Evolutionary conservation across 2,329 filamentous ascomycete genomes (phyloP), one percentile per base, ranked within the genome.

Genomic region (Colletotrichum salicis): DNA sequence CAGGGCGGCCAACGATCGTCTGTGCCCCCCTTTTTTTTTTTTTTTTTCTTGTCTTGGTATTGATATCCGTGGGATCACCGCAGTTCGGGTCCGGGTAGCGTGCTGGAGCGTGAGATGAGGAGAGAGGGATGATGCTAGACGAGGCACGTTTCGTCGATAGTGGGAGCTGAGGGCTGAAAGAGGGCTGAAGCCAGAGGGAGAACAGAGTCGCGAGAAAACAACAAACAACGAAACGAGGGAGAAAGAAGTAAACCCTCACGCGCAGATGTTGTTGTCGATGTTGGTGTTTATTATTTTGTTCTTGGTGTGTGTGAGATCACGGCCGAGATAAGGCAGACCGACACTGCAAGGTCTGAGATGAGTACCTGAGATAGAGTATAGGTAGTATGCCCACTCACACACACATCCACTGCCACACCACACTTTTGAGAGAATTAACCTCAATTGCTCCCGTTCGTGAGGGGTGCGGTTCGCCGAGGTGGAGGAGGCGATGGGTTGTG

Each of bases 141-240:
- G n/a, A 68, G 51, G 59, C 59, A 58, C 66, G 66, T 68, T 55
- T 58, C 66, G 66, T 68, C 66, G 22, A 68, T 68, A 68, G 66
- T 67, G 51, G 63, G 27, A 13, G 58, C 33, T 51, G 59, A 62
- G 58, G 35, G 41, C n/a, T 51, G 33, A 15, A 15, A 10, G 37
- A 52, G 6, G 15, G 51, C 4, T 15, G 29, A 29, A 29, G 33
- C 5, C 31, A 15, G 35, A 31, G 27, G 24, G 60, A 35, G 29
- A 31, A 29, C 37, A 35, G 22, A 35, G 41, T 48, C 48, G 13
- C 6, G 62, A 13, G 3, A 12, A 37, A 22, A 58, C 15, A 58
- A 35, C 13, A 58, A 58, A 57, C 35, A 24, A 59, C 22, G 19
- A 35, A n/a, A 27, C 33, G 48, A 35, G 48, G 31, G 60, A 54